Percentiles rank a stretch among this genome's conserved stretches.
These are phyloP conservation scores for Fistulinella cinereoalba DNA, from an alignment of 1,284 basidiomycete genomes.

Conservation along the genomic window DNA sequence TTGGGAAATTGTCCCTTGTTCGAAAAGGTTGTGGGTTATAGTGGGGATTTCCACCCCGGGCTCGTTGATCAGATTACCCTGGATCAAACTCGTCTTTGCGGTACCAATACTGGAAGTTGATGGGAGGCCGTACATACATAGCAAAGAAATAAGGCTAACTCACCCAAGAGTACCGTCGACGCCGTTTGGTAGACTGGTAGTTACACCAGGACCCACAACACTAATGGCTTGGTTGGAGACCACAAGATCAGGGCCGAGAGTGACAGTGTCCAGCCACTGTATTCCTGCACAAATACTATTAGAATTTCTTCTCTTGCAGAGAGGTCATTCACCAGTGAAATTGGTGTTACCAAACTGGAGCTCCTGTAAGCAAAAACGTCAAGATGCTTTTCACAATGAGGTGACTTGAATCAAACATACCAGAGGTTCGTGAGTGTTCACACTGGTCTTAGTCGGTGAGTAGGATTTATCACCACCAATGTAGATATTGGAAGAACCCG, in stretches of 20 bases:
- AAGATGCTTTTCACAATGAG: no score
- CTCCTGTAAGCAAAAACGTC: no score
- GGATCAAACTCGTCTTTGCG: conserved; percentile 26
- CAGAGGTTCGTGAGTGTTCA: conserved; percentile 38
- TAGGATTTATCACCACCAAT: conserved; percentile 51
- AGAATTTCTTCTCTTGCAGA: neutral
- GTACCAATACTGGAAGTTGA: conserved; percentile 35
- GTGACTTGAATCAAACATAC: no score
- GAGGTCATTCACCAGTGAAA: no score
- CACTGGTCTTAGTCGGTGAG: conserved; percentile 46
- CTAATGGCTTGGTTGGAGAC: conserved; percentile 32
- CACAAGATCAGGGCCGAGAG: conserved; percentile 24
- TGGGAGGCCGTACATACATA: conserved; percentile 34
- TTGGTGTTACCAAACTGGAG: no score
- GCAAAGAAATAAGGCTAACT: neutral
- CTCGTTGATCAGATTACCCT: conserved; percentile 19
- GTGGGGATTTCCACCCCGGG: conserved; percentile 25
- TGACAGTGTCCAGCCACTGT: conserved; percentile 28
- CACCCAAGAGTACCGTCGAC: conserved; percentile 17
- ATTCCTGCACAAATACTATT: conserved; percentile 1
- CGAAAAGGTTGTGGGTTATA: conserved; percentile 38
- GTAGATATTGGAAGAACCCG: conserved; percentile 63
- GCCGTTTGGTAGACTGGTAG: conserved; percentile 12
- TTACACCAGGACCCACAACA: conserved; percentile 21
- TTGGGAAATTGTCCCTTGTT: conserved; percentile 30